These are phyloP conservation scores for Epithele typhae DNA, from an alignment of 768 basidiomycete species.

Conservation along the genomic window DNA sequence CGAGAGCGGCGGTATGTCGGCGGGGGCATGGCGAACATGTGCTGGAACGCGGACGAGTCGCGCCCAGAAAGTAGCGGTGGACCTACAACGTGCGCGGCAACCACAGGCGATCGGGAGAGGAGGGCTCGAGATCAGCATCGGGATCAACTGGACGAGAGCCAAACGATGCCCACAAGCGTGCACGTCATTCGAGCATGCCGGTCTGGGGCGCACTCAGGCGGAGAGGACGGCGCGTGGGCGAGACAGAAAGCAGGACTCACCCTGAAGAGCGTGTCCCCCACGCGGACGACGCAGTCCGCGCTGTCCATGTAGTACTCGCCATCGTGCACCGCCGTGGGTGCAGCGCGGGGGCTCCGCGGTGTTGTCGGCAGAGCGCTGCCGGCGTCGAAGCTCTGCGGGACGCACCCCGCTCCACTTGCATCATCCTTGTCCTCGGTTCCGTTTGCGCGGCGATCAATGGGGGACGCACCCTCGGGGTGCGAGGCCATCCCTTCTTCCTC, in stretches of 20 bases:
- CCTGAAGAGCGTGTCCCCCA: slow-evolving; percentile 65
- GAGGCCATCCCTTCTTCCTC: not conserved
- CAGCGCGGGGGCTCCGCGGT: not conserved
- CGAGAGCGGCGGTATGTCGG: not conserved
- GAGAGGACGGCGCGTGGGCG: too few species aligned
- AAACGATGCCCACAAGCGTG: not conserved
- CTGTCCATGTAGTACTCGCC: slow-evolving; percentile 60
- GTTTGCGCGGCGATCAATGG: not conserved
- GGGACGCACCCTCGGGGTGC: not conserved
- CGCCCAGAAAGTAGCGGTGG: slow-evolving; percentile 26
- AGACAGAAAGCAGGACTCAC: slow-evolving; percentile 33
- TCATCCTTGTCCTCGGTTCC: slow-evolving; percentile 1
- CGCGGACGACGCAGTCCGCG: slow-evolving; percentile 62
- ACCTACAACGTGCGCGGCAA: slow-evolving; percentile 18
- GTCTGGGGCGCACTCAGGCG: too few species aligned
- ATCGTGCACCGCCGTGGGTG: slow-evolving; percentile 32
- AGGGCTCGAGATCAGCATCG: slow-evolving; percentile 9
- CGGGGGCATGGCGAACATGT: slow-evolving; percentile 25
- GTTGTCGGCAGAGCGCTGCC: not conserved
- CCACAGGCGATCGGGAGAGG: slow-evolving; percentile 7
- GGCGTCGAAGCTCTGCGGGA: not conserved
- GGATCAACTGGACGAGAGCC: slow-evolving; percentile 6
- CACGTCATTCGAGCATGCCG: too few species aligned
- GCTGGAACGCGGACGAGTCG: slow-evolving; percentile 29
- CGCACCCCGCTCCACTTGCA: slow-evolving; percentile 10